phyloP scores from a whole-genome alignment of 179 eudicot species.

The Sideroxylon spinosum region DNA sequence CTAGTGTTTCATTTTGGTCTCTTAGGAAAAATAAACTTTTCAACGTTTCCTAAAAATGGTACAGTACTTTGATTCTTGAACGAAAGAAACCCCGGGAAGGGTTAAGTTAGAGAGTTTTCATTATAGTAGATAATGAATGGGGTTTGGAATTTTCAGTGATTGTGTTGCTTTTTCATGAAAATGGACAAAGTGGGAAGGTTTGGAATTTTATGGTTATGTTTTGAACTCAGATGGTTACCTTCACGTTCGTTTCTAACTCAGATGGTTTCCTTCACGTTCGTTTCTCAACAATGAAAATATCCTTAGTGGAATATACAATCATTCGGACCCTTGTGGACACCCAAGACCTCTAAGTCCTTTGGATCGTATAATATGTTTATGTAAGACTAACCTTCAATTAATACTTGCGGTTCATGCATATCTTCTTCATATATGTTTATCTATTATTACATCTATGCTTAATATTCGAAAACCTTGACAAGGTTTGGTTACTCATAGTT shows the following conservation, averaged over 20 bases:
- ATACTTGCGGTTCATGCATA: too few species aligned
- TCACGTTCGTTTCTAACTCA: neutral
- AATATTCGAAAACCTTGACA: neutral
- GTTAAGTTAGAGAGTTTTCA: neutral
- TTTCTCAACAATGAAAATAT: slow-evolving; percentile 4
- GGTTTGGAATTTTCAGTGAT: neutral
- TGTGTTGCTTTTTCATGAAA: neutral
- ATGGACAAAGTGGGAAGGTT: neutral
- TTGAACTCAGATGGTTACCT: neutral
- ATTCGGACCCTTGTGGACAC: neutral
- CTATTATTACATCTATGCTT: neutral
- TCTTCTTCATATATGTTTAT: neutral
- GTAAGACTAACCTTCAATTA: neutral
- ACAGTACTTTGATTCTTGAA: too few species aligned
- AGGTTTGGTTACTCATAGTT: neutral
- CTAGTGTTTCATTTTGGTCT: too few species aligned
- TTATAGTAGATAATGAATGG: neutral
- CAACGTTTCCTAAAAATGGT: too few species aligned
- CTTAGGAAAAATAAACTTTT: too few species aligned
- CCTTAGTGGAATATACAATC: neutral
- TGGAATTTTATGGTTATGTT: neutral
- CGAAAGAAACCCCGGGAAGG: neutral
- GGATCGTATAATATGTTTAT: neutral
- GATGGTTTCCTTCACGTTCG: neutral
- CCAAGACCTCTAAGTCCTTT: neutral